Conservation (phyloP, 371 early-diverging fungal species). For the Massospora cicadina region DNA sequence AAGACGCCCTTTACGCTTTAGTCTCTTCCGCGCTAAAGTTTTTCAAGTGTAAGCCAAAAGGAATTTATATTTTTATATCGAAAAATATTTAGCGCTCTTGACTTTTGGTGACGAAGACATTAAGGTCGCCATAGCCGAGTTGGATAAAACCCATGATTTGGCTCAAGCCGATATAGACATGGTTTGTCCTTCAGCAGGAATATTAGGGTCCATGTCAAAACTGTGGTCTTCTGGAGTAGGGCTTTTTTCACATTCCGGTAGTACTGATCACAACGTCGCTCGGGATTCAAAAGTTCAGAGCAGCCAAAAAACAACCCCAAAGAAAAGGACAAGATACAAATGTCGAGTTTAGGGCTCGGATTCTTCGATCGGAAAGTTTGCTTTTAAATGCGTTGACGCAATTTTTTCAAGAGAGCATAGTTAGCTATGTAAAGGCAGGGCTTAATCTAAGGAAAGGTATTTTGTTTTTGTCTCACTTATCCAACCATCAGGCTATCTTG, state of each 20-base stretch:
- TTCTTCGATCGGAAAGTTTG: conserved; percentile 35
- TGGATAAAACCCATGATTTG: neutral
- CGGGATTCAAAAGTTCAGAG: neutral
- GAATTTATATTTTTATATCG: neutral
- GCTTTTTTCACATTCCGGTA: neutral
- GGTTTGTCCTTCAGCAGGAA: neutral
- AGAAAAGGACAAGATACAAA: neutral
- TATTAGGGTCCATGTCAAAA: neutral
- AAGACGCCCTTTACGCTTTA: neutral
- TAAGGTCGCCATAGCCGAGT: neutral
- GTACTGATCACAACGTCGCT: neutral
- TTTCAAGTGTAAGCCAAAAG: neutral
- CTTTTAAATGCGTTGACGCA: conserved; percentile 31
- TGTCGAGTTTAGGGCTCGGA: conserved; percentile 31
- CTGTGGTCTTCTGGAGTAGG: neutral
- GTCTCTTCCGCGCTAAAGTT: neutral
- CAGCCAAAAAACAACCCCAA: neutral
- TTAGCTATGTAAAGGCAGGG: conserved; percentile 38
- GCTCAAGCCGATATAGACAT: conserved; percentile 7
- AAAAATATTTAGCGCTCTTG: neutral
- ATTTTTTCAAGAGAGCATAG: conserved; percentile 30
- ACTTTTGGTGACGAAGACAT: conserved; percentile 1
- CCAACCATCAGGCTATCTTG: conserved; percentile 4
- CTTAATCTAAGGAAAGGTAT: conserved; percentile 37
- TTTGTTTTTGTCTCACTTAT: neutral